Percentiles rank a stretch among this genome's conserved stretches.
Conservation (phyloP, 257 asterid species). For the Mentha longifolia region DNA sequence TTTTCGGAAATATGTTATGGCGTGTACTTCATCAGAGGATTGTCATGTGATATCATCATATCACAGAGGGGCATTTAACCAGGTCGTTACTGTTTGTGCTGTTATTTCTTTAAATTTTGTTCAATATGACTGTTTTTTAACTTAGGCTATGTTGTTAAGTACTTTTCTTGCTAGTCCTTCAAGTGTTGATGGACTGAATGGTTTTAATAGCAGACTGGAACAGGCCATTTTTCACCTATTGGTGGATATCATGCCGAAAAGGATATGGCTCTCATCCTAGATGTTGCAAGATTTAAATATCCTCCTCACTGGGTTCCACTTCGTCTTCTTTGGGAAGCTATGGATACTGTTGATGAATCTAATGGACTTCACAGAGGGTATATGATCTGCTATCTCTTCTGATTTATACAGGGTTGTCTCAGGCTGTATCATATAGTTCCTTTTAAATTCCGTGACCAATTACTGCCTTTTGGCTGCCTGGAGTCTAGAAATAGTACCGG, state of each 20-base stretch:
- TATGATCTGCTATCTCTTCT: slow-evolving; percentile 18
- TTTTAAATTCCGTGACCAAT: slow-evolving; percentile 1
- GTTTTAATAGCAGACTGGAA: slow-evolving; percentile 75
- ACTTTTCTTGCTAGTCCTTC: slow-evolving; percentile 10
- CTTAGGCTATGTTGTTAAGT: slow-evolving; percentile 27
- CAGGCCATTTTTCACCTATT: slow-evolving; percentile 98
- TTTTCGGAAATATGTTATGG: slow-evolving; percentile 77
- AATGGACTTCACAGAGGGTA: slow-evolving; percentile 94
- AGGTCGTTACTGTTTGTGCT: slow-evolving; percentile 47
- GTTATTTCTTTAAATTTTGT: slow-evolving; percentile 3
- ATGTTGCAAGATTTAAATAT: slow-evolving; percentile 97
- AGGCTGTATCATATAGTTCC: slow-evolving; percentile 8
- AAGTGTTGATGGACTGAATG: slow-evolving; percentile 37
- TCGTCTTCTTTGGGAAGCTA: slow-evolving; percentile 95
- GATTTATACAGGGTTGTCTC: slow-evolving; percentile 13
- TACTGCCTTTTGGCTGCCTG: background rate
- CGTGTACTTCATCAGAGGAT: slow-evolving; percentile 81
- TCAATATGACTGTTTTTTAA: slow-evolving; percentile 13
- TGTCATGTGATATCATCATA: slow-evolving; percentile 91
- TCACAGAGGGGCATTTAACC: slow-evolving; percentile 77
- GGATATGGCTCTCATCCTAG: slow-evolving; percentile 98
- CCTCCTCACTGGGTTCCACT: slow-evolving; percentile 99
- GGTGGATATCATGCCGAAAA: slow-evolving; percentile 96
- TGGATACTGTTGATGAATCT: slow-evolving; percentile 89
- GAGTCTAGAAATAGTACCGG: slow-evolving; percentile 27